These are phyloP conservation scores for Penicillium herquei DNA, from an alignment of 495 filamentous ascomycete species.

Conservation along the genomic window DNA sequence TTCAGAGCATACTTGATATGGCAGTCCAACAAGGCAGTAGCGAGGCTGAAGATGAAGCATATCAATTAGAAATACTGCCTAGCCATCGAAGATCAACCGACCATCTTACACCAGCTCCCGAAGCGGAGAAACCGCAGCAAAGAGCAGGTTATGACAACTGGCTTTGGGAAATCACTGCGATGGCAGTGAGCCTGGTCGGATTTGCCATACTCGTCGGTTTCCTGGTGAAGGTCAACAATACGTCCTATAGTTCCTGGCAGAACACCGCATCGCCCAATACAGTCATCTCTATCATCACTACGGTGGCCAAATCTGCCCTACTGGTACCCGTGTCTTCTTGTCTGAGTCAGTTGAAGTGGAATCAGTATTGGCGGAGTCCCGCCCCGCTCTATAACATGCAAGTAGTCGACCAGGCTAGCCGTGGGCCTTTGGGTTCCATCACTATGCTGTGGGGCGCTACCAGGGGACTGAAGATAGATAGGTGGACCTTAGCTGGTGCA, in stretches of 20 bases:
- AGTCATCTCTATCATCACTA: conserved; percentile 1
- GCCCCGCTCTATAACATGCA: conserved; percentile 6
- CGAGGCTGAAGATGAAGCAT: too few relatives aligned
- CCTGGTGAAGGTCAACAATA: not conserved
- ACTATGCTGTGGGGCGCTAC: not conserved
- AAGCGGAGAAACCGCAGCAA: too few relatives aligned
- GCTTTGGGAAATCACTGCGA: too few relatives aligned
- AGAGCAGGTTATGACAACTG: too few relatives aligned
- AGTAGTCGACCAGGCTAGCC: conserved; percentile 9
- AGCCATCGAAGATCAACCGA: too few relatives aligned
- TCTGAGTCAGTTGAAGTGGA: conserved; percentile 15
- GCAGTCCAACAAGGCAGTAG: too few relatives aligned
- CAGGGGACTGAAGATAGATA: not conserved
- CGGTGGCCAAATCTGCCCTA: conserved; percentile 3
- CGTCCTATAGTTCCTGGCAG: conserved; percentile 6
- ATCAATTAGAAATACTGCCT: too few relatives aligned
- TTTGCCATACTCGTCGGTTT: conserved; percentile 4
- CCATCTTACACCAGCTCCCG: too few relatives aligned
- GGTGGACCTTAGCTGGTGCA: not conserved
- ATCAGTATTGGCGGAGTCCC: not conserved
- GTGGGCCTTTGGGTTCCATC: conserved; percentile 7
- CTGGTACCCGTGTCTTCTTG: conserved; percentile 6
- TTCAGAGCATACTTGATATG: too few relatives aligned
- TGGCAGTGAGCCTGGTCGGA: too few relatives aligned
- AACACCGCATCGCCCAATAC: conserved; percentile 9